Evolutionary conservation across 192 early-diverging fungal genomes (phyloP), one percentile per base, ranked within the genome.

Genomic region (Entomortierella chlamydospora): DNA sequence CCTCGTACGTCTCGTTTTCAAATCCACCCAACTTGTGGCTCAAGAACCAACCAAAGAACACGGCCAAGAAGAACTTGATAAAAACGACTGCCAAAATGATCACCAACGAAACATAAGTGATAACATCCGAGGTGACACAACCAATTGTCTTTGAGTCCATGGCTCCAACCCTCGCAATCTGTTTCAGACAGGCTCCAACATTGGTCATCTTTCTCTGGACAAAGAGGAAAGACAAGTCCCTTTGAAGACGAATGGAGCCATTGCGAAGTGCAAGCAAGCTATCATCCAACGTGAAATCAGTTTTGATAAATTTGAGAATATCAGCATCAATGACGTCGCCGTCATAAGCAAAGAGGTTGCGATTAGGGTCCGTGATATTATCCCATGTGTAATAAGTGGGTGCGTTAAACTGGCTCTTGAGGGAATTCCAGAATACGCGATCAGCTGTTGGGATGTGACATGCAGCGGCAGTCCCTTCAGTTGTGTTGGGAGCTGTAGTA

Each of bases 31-130:
- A 83, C 34, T 87, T 78, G 70, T 90, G 85, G 28, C 90, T 89
- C 65, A 95, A 81, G 79, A 93, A 87, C 95, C 95, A 96, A 30
- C 89, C 89, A 84, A 95, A 96, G 39, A 89, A 79, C 29, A 95
- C 81, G 0, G 95, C 94, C 68, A 93, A 83, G 64, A 86, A 73
- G 67, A 97, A 97, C 73, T 90, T 91, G 59, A 88, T 85, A 29
- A 90, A 72, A 53, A 93, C 88, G 17, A 87, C 86, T 26, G 86
- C 90, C 50, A 92, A 65, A 59, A 91, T 89, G 49, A 93, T 83
- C 23, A 89, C 83, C 58, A 95, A 83, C 10, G 93, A 94, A 37
- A 93, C 85, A 63, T 89, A 93, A 20, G 94, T 83, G 57, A 93
- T 82, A 20, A 96, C 87, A 64, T 91, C 88, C 1, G 95, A 90